Percentiles rank a stretch among this genome's conserved stretches.
phyloP scores from a whole-genome alignment of 495 filamentous ascomycete genomes.

The Neurospora intermedia region DNA sequence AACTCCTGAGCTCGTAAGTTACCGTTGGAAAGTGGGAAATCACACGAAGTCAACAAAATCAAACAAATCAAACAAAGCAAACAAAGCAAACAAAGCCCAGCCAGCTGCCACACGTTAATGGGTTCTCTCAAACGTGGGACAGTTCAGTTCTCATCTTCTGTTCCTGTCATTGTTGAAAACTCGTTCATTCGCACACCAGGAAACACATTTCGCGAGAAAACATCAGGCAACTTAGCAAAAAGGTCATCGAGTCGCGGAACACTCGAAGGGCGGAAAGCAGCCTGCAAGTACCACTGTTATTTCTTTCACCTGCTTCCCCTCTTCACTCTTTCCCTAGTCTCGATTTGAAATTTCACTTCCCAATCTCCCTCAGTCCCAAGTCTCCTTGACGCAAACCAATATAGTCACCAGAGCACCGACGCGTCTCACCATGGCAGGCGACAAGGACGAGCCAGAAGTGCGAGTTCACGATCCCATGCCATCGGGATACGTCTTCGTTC shows the following conservation, averaged over 20 bases:
- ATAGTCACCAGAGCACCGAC: not conserved
- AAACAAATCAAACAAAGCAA: not conserved
- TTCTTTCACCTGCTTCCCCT: not conserved
- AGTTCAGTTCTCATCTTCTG: not conserved
- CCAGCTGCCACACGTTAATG: not conserved
- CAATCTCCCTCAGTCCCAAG: not conserved
- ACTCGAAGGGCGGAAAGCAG: not conserved
- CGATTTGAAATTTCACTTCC: not conserved
- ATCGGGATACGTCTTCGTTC: conserved; percentile 24
- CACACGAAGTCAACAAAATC: not conserved
- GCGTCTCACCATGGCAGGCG: not conserved
- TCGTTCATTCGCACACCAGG: not conserved
- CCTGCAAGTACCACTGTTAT: not conserved
- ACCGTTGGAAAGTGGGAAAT: not conserved
- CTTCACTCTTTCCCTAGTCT: not conserved
- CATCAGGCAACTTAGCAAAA: not conserved
- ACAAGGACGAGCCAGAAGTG: conserved; percentile 11
- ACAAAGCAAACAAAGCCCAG: not conserved
- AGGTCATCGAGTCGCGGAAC: not conserved
- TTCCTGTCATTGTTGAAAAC: not conserved
- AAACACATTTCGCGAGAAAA: not conserved
- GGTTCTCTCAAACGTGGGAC: not conserved
- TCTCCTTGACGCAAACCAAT: not conserved
- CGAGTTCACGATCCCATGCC: conserved; percentile 15
- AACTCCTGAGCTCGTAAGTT: not conserved